These are phyloP conservation scores for Trichoderma koningiopsis DNA, from an alignment of 2,329 filamentous ascomycete genomes.

Conservation along the genomic window DNA sequence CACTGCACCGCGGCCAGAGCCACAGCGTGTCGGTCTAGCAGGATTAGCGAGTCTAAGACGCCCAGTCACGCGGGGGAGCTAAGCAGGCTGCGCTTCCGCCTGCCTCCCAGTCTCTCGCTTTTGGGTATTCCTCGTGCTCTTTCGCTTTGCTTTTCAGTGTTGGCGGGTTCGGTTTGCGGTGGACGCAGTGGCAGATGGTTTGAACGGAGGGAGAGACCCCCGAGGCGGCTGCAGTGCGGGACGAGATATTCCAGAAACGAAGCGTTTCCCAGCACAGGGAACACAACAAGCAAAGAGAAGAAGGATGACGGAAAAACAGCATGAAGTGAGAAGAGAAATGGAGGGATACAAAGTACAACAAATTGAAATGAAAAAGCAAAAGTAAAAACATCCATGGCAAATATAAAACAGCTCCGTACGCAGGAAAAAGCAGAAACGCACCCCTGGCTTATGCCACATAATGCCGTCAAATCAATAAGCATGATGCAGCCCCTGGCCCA, in stretches of 20 bases:
- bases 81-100: conserved; percentile 11
- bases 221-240: neutral
- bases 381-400: neutral
- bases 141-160: neutral
- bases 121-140: neutral
- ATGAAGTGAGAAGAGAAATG: neutral
- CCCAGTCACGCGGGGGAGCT: conserved; percentile 17
- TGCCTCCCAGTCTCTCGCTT: neutral
- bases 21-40: neutral
- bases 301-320: neutral
- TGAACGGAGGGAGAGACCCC: neutral
- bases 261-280: neutral
- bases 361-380: neutral
- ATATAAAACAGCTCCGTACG: neutral
- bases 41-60: conserved; percentile 20
- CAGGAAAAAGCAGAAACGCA: conserved; percentile 12
- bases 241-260: neutral
- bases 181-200: neutral
- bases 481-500: conserved; percentile 8
- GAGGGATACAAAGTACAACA: neutral
- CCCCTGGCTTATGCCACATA: conserved; percentile 22
- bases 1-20: neutral
- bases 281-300: neutral
- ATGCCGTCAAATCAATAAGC: conserved; percentile 15
- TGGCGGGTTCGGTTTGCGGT: neutral